Percentiles rank a stretch among this genome's conserved stretches.
These are phyloP conservation scores for Microthyrium microscopicum DNA, from an alignment of 2,329 filamentous ascomycete genomes.

Conservation along the genomic window DNA sequence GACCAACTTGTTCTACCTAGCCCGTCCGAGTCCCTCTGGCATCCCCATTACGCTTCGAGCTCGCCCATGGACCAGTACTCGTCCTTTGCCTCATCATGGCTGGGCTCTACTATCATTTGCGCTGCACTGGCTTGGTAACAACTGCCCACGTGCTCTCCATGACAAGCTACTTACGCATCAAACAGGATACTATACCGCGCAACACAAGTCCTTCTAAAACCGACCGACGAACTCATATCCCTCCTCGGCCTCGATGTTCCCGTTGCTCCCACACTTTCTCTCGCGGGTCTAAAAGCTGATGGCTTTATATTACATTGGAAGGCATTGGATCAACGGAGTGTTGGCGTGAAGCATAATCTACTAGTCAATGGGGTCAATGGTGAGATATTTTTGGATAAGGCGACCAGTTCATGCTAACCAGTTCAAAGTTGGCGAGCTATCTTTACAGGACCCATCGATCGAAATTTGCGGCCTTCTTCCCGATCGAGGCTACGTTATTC, in stretches of 20 bases:
- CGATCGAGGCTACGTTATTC: slow-evolving; percentile 80
- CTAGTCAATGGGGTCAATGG: slow-evolving; percentile 87
- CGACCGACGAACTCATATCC: slow-evolving; percentile 76
- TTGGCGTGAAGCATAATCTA: slow-evolving; percentile 73
- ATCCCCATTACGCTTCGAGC: not conserved
- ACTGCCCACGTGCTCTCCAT: no score
- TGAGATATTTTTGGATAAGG: slow-evolving; percentile 25
- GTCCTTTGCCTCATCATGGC: slow-evolving; percentile 1
- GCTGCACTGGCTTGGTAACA: slow-evolving; percentile 34
- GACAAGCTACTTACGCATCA: not conserved
- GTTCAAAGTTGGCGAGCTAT: slow-evolving; percentile 61
- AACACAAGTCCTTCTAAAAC: slow-evolving; percentile 77
- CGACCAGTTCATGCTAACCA: not conserved
- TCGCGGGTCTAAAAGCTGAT: slow-evolving; percentile 76
- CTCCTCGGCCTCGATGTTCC: slow-evolving; percentile 91
- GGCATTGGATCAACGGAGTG: slow-evolving; percentile 42
- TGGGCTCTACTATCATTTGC: slow-evolving; percentile 21
- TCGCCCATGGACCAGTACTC: slow-evolving; percentile 4
- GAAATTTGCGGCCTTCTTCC: slow-evolving; percentile 78
- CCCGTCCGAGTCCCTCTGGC: not conserved
- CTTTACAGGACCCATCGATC: slow-evolving; percentile 67
- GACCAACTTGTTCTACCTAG: no score
- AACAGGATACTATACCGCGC: slow-evolving; percentile 71
- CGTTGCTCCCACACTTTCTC: slow-evolving; percentile 70
- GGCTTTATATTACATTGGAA: slow-evolving; percentile 88